Percentiles rank a stretch among this genome's conserved stretches.
phyloP scores from a whole-genome alignment of 768 basidiomycete species.

The Gymnopilus junonius region DNA sequence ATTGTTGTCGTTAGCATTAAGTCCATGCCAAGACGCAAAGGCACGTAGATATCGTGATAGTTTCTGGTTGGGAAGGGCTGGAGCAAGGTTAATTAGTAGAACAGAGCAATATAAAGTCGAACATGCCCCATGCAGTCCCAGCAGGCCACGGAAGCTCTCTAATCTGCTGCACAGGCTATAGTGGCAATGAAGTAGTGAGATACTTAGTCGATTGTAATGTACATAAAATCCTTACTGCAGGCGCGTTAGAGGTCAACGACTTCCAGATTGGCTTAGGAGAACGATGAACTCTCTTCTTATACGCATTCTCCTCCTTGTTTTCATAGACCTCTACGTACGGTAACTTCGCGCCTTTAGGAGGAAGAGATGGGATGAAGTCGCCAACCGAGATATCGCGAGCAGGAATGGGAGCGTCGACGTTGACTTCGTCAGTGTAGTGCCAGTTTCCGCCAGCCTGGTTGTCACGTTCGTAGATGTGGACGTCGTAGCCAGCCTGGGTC shows the following conservation, averaged over 20 bases:
- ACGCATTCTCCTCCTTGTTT: constrained; percentile 20
- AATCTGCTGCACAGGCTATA: constrained; percentile 35
- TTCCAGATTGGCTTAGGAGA: constrained; percentile 43
- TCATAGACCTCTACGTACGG: constrained; percentile 33
- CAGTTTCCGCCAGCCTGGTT: constrained; percentile 43
- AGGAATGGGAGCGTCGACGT: constrained; percentile 40
- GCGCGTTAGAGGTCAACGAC: constrained; percentile 37
- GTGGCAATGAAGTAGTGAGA: background rate
- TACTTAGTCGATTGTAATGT: background rate
- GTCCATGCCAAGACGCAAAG: constrained; percentile 44
- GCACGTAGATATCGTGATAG: constrained; percentile 42
- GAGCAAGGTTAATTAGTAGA: background rate
- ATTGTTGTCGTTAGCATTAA: constrained; percentile 48
- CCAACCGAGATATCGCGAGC: constrained; percentile 33
- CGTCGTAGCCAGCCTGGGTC: constrained; percentile 36
- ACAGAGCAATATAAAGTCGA: background rate
- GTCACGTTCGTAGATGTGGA: constrained; percentile 44
- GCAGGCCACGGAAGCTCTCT: constrained; percentile 35
- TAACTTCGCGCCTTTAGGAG: constrained; percentile 32
- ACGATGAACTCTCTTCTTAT: constrained; percentile 33
- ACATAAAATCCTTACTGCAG: constrained; percentile 30
- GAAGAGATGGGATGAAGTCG: constrained; percentile 41
- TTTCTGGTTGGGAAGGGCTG: constrained; percentile 38
- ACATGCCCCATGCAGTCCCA: constrained; percentile 37
- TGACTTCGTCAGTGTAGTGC: constrained; percentile 45